Evolutionary conservation across 2,329 filamentous ascomycete species (phyloP), one percentile per base, ranked within the genome.

Genomic region (Bipolaris gigantea): DNA sequence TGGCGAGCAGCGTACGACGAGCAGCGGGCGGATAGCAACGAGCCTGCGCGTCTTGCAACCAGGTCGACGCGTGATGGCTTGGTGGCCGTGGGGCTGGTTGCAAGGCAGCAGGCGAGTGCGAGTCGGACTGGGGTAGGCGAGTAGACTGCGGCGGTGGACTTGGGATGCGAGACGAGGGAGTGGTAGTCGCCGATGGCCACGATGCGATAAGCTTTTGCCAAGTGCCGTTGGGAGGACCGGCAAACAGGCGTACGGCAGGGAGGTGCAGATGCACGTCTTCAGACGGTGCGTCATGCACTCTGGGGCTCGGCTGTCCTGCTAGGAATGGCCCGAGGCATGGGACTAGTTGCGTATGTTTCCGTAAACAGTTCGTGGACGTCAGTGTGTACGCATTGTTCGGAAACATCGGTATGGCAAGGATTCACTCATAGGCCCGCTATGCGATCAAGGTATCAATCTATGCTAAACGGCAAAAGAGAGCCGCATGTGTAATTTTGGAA

Each of bases 1-100:
- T 35, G 2, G 40, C 46, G 1, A 64, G 44, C 1, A 63, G 41
- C 6, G 55, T 35, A 53, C 15, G 6, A 64, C 34, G 11, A 62
- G 16, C 1, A 64, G 25, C 2, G 57, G 3, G 15, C 63, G 61
- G 48, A 64, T 59, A 6, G 44, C 39, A 30, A 65, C 35, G 18
- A 63, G 55, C 21, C n/a, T n/a, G n/a, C n/a, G n/a, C n/a, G n/a
- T n/a, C n/a, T n/a, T n/a, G n/a, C n/a, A n/a, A n/a, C n/a, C n/a
- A n/a, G n/a, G n/a, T n/a, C n/a, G n/a, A n/a, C n/a, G n/a, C n/a
- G n/a, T n/a, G 23, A 36, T 40, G 11, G 10, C 6, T 40, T 39
- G 35, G 18, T 18, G 25, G 40, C 40, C n/a, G 15, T 18, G 5
- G 8, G 25, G 30, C 13, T 27, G 30, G 25, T 19, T 43, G n/a